These are phyloP conservation scores for Dictyostelium brefeldianum DNA, from an alignment of 78 protist species.

Conservation along the genomic window DNA sequence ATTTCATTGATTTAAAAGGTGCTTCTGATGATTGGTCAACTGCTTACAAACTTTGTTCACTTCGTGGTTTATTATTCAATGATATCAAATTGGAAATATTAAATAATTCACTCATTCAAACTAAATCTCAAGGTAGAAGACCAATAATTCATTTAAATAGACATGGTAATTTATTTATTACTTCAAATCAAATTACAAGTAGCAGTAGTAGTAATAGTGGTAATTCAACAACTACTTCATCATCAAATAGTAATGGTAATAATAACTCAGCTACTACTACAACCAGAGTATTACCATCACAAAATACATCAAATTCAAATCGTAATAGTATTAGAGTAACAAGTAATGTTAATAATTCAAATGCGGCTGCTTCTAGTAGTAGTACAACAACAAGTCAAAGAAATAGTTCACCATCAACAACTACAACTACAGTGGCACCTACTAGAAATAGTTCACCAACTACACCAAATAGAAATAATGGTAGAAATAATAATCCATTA, in stretches of 20 bases:
- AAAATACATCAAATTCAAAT: not conserved
- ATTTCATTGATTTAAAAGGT: slow-evolving; percentile 44
- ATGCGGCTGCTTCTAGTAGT: not conserved
- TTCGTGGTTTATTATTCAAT: slow-evolving; percentile 67
- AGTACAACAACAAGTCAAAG: not conserved
- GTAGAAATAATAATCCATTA: slow-evolving; percentile 10
- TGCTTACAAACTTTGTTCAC: slow-evolving; percentile 48
- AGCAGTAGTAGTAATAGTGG: not conserved
- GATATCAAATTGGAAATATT: slow-evolving; percentile 67
- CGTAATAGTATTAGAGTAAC: slow-evolving; percentile 3
- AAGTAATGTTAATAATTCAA: not conserved
- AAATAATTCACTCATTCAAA: not conserved
- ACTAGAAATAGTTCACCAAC: slow-evolving; percentile 5
- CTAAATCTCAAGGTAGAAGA: slow-evolving; percentile 30
- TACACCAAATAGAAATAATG: not conserved
- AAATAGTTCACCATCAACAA: not conserved
- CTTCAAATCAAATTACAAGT: not conserved
- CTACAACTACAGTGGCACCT: not conserved
- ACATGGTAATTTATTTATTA: slow-evolving; percentile 13
- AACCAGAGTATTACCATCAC: not conserved
- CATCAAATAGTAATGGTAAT: not conserved
- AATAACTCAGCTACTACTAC: not conserved
- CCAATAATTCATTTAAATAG: slow-evolving; percentile 58
- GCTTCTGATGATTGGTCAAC: slow-evolving; percentile 79
- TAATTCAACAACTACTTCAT: not conserved